Evolutionary conservation across 2,329 filamentous ascomycete species (phyloP).

Genomic region (Leptographium radiaticola): DNA sequence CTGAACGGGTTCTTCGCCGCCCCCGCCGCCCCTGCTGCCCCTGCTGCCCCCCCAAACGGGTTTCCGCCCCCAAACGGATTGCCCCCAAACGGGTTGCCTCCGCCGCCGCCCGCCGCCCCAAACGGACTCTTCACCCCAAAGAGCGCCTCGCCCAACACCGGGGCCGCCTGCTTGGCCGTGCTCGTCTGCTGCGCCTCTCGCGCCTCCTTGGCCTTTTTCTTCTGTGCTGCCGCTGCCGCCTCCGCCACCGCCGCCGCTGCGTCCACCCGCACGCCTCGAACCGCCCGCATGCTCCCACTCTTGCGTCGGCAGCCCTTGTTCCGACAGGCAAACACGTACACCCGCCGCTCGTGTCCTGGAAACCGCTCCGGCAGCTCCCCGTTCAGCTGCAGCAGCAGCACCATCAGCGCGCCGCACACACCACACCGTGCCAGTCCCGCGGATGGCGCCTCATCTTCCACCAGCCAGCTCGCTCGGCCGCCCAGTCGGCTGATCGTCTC

Average conservation of each 20-base stretch:
- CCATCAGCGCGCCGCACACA: conserved; percentile 73
- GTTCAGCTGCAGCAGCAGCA: conserved; percentile 79
- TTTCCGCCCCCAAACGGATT: conserved; percentile 14
- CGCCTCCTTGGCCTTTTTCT: conserved; percentile 20
- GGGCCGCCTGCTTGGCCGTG: conserved; percentile 10
- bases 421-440: conserved; percentile 73
- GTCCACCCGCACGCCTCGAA: conserved; percentile 50
- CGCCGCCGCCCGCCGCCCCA: conserved; percentile 14
- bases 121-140: conserved; percentile 49
- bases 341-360: conserved; percentile 69
- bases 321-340: conserved; percentile 79
- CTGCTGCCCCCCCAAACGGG: background rate
- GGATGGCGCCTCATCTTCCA: conserved; percentile 56
- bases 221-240: conserved; percentile 17
- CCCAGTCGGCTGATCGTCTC: conserved; percentile 83
- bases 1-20: background rate
- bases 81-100: conserved; percentile 3
- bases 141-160: conserved; percentile 50
- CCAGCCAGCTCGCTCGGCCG: conserved; percentile 76
- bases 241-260: conserved; percentile 25
- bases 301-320: conserved; percentile 69
- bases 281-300: conserved; percentile 63
- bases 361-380: conserved; percentile 80
- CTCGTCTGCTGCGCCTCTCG: conserved; percentile 20
- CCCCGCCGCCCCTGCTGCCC: background rate